Percentiles rank a stretch among this genome's conserved stretches.
phyloP scores from a whole-genome alignment of 2,329 filamentous ascomycete species.

The Cryphonectria naterciae region DNA sequence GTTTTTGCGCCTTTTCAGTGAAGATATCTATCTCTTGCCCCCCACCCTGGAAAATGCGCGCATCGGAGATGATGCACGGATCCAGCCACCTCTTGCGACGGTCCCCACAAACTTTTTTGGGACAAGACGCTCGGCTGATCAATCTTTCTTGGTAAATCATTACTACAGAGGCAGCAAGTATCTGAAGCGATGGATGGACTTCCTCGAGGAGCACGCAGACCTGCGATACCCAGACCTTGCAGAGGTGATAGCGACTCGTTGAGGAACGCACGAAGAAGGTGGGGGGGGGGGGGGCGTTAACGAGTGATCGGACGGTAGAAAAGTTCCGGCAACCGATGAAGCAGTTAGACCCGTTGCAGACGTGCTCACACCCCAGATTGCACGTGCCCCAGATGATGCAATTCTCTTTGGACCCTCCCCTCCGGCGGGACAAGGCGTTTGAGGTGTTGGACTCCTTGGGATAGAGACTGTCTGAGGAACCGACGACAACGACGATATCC shows the following conservation, averaged over 20 bases:
- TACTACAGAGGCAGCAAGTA: constrained; percentile 75
- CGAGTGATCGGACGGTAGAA: not conserved
- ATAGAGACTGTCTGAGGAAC: not conserved
- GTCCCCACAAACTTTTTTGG: constrained; percentile 5
- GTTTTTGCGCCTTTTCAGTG: constrained; percentile 26
- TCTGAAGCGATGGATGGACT: constrained; percentile 88
- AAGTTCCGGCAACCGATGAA: not conserved
- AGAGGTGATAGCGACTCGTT: constrained; percentile 39
- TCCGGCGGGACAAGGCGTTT: not conserved
- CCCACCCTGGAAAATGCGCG: not conserved
- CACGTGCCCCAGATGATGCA: not conserved
- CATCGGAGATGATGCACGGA: constrained; percentile 16
- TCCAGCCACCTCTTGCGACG: constrained; percentile 11
- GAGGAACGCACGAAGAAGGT: constrained; percentile 21
- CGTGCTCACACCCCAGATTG: not conserved
- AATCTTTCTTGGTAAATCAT: constrained; percentile 31
- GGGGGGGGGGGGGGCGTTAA: not conserved
- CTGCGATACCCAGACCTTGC: constrained; percentile 80
- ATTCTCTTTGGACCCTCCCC: not conserved
- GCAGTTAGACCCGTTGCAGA: not conserved
- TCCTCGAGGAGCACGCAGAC: constrained; percentile 87
- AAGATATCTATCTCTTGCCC: not conserved
- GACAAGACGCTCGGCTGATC: constrained; percentile 5
- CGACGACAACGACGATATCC: not conserved
- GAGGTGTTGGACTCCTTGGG: not conserved